Base-by-base conservation (phyloP, 352 stramenopile genomes). In the Phytophthora hybrid region DNA sequence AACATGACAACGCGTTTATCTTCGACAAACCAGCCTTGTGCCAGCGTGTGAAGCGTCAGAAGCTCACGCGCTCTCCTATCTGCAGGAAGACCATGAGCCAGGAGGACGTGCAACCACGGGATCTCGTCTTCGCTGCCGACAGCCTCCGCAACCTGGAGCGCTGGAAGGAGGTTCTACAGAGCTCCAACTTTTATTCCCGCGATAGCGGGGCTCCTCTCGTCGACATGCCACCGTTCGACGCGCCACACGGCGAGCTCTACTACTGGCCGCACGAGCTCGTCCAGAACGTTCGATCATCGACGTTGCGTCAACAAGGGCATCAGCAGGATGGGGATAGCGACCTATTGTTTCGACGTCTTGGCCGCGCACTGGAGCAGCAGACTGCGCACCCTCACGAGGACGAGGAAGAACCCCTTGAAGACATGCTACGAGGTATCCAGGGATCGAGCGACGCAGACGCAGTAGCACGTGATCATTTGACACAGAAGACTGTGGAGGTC, bases 61-160 rank as follows among this genome's bases (percentile, higher is more conserved):
- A 73, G 44, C 82, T 89, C 57, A 84, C 63, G 9, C 81, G 81
- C n/a, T 82, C 82, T 2, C 68, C 63, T 2, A 69, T 82, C 46
- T 82, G 76, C 64, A 62, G 65, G 31, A 82, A 82, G 59, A 82
- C 76, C 51, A 89, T 78, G 77, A 78, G 77, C 13, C 78, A 82
- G 23, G 81, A 80, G 7, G 55, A 81, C 21, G 73, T 81, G 6
- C 60, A 84, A 46, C 78, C 72, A 5, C 71, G 70, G 31, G 61
- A 84, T 11, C 52, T 89, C 14, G 62, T 85, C 19, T 82, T 89
- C 34, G 81, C 79, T 21, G 68, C 75, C 0, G 77, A 89, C 46
- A 85, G 71, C 32, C 58, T 84, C 6, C 34, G 69, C 23, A 76
- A 54, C n/a, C 61, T 72, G 7, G 61, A 73, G 29, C 62, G 59